Percentiles rank a stretch among this genome's conserved stretches.
phyloP scores from a whole-genome alignment of 768 basidiomycete species.

The Pleurotus tuber-regium region DNA sequence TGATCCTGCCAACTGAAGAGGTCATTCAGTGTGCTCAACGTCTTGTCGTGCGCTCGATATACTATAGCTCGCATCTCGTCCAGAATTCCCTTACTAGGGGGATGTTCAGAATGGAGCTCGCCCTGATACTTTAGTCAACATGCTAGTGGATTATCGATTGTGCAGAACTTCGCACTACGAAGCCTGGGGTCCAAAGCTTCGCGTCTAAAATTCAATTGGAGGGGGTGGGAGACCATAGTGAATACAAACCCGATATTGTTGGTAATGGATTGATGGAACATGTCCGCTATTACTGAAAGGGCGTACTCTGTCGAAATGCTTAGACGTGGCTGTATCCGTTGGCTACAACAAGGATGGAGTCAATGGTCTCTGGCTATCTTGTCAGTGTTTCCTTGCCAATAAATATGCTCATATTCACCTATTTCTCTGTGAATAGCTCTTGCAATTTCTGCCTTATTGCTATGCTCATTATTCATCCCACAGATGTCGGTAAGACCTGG shows the following conservation, averaged over 20 bases:
- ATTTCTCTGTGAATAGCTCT: constrained; percentile 15
- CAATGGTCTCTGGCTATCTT: constrained; percentile 12
- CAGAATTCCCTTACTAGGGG: neutral
- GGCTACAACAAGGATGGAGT: constrained; percentile 25
- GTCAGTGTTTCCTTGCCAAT: neutral
- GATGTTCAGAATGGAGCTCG: neutral
- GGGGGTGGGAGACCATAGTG: constrained; percentile 19
- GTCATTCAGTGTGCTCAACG: constrained; percentile 9
- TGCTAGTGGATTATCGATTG: constrained; percentile 16
- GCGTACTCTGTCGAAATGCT: constrained; percentile 21
- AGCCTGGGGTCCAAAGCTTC: constrained; percentile 15
- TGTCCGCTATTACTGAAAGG: constrained; percentile 19
- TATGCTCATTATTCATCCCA: constrained; percentile 21
- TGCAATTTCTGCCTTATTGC: constrained; percentile 22
- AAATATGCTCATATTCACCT: neutral
- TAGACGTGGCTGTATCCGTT: constrained; percentile 23
- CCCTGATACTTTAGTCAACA: constrained; percentile 9
- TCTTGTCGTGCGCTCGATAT: constrained; percentile 8
- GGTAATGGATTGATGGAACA: constrained; percentile 22
- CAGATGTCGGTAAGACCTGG: constrained; percentile 27
- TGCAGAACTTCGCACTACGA: constrained; percentile 5
- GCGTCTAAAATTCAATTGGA: constrained; percentile 20
- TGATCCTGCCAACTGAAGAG: constrained; percentile 16
- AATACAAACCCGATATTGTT: constrained; percentile 25
- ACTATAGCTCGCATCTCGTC: constrained; percentile 7